These are phyloP conservation scores for Ceratobasidium sp. DNA, from an alignment of 1,284 basidiomycete species.

Conservation along the genomic window DNA sequence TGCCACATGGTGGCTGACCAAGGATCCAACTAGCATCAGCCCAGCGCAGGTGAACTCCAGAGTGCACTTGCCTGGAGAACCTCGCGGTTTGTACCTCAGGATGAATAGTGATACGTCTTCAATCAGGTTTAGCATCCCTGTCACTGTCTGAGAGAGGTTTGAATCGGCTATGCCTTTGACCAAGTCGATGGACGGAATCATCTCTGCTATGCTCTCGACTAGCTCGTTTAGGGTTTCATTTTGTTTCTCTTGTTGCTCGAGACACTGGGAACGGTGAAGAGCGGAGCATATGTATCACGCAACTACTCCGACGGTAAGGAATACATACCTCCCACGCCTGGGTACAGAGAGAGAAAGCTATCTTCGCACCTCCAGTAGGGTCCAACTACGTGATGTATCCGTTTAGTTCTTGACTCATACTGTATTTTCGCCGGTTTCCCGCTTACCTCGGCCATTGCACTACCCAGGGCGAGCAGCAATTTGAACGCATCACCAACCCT, in stretches of 20 bases:
- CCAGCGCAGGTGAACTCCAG: too few relatives aligned
- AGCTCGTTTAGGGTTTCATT: not conserved
- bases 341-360: too few relatives aligned
- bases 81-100: not conserved
- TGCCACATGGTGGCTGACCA: not conserved
- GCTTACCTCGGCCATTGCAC: too few relatives aligned
- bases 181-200: conserved; percentile 8
- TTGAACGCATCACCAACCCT: not conserved
- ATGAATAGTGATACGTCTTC: conserved; percentile 21
- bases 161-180: not conserved
- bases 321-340: too few relatives aligned
- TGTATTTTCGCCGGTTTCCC: too few relatives aligned
- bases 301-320: too few relatives aligned
- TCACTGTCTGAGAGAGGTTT: not conserved
- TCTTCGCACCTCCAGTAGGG: too few relatives aligned
- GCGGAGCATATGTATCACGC: too few relatives aligned
- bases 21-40: too few relatives aligned
- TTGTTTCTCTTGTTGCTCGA: not conserved
- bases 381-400: too few relatives aligned
- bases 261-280: not conserved
- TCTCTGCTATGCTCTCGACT: not conserved
- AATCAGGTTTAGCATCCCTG: not conserved
- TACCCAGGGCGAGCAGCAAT: too few relatives aligned
- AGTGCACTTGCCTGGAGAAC: not conserved
- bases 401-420: too few relatives aligned